Percentiles rank a stretch among this genome's conserved stretches.
These are phyloP conservation scores for Apostasia shenzhenica DNA, from an alignment of 106 monocot genomes.

Conservation along the genomic window DNA sequence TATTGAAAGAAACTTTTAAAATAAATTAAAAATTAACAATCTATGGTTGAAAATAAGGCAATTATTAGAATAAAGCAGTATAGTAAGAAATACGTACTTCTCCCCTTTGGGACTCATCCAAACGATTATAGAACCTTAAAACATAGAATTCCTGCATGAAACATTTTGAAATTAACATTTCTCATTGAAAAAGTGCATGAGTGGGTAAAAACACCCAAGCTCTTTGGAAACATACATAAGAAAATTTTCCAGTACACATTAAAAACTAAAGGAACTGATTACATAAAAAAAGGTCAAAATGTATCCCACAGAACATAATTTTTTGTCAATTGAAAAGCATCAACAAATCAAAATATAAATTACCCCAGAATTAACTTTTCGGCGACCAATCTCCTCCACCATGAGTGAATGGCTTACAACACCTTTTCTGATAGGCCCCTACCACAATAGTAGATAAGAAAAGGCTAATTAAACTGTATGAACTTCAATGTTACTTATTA, in stretches of 20 bases:
- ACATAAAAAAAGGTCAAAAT: neutral
- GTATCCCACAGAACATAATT: neutral
- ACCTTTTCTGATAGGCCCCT: slow-evolving; percentile 90
- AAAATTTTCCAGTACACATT: neutral
- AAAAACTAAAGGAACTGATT: neutral
- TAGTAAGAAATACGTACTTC: slow-evolving; percentile 51
- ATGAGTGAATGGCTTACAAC: slow-evolving; percentile 62
- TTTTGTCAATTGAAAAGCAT: neutral
- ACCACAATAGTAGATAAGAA: slow-evolving; percentile 4
- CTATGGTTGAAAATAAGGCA: too few relatives aligned
- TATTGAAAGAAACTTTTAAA: too few relatives aligned
- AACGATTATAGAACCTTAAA: slow-evolving; percentile 63
- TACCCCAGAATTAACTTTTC: slow-evolving; percentile 51
- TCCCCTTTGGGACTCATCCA: slow-evolving; percentile 85
- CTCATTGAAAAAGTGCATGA: neutral
- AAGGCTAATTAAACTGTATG: neutral
- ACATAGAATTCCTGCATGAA: slow-evolving; percentile 63
- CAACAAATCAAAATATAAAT: neutral
- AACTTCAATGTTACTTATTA: neutral
- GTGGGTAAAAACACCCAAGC: neutral
- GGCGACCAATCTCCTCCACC: slow-evolving; percentile 78
- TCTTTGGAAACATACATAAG: neutral
- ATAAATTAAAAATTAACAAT: too few relatives aligned
- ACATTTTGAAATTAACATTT: neutral
- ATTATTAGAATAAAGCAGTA: neutral